A percentile compares a stretch with the other conserved stretches of the same genome.
Conservation (phyloP, 176 grass and related monocot species). For the Poa annua region DNA sequence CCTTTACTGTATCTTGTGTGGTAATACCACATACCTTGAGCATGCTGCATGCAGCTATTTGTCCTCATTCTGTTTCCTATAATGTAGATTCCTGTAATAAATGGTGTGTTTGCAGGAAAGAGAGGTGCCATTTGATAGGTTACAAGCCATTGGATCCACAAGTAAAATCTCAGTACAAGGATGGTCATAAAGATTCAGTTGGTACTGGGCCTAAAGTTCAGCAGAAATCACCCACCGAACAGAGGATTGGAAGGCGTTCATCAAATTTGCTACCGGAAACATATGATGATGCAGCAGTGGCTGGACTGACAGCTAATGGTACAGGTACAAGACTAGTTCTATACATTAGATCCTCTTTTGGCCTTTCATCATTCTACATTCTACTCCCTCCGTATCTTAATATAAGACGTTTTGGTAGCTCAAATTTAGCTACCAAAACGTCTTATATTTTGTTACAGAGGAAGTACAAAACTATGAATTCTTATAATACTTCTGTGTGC, state of each 20-base stretch:
- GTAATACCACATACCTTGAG: conserved; percentile 17
- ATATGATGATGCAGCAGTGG: conserved; percentile 37
- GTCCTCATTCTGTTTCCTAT: not conserved
- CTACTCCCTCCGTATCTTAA: too few species aligned
- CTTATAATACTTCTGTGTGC: conserved; percentile 5
- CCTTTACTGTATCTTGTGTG: not conserved
- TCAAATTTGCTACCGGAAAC: conserved; percentile 56
- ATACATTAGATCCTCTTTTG: not conserved
- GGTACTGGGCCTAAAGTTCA: conserved; percentile 41
- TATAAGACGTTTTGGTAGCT: too few species aligned
- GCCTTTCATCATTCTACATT: conserved; percentile 14
- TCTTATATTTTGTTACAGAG: too few species aligned
- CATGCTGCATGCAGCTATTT: not conserved
- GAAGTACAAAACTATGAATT: conserved; percentile 7
- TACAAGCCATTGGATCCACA: conserved; percentile 56
- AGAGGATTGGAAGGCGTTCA: conserved; percentile 23
- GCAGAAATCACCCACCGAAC: conserved; percentile 31
- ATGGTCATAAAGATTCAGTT: conserved; percentile 47
- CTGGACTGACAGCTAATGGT: conserved; percentile 47
- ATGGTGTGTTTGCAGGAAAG: conserved; percentile 61
- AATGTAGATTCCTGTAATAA: conserved; percentile 13
- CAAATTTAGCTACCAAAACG: too few species aligned
- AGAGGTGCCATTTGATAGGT: conserved; percentile 73
- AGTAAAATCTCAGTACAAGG: conserved; percentile 54
- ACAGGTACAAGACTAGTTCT: conserved; percentile 12